A percentile compares a stretch with the other conserved stretches of the same genome.
phyloP scores from a whole-genome alignment of 495 filamentous ascomycete genomes.

The Annulohypoxylon stygium region DNA sequence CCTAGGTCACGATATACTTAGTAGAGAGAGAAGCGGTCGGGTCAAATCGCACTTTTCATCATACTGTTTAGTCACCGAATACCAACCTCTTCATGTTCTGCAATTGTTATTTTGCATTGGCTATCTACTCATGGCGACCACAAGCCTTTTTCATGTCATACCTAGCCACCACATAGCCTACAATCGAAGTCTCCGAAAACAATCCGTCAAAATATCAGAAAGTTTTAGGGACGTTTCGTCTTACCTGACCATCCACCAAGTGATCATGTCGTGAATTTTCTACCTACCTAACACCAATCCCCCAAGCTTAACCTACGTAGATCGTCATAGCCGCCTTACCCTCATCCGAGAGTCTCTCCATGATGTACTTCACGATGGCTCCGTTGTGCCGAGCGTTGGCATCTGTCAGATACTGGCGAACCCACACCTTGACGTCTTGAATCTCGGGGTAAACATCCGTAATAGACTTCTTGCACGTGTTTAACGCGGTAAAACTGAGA shows the following conservation, averaged over 20 bases:
- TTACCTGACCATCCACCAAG: conserved; percentile 26
- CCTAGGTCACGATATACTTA: no score
- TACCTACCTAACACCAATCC: conserved; percentile 18
- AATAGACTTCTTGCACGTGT: conserved; percentile 78
- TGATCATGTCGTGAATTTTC: conserved; percentile 36
- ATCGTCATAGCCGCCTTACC: conserved; percentile 57
- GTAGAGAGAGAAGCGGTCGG: no score
- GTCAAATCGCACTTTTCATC: no score
- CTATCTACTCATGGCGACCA: conserved; percentile 11
- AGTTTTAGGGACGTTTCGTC: conserved; percentile 33
- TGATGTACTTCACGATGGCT: conserved; percentile 55
- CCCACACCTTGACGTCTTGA: conserved; percentile 82
- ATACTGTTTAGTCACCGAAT: not conserved
- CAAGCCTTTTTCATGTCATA: not conserved
- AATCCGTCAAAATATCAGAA: not conserved
- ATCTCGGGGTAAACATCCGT: conserved; percentile 87
- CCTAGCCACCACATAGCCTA: conserved; percentile 1
- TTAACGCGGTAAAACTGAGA: conserved; percentile 90
- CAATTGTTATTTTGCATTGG: not conserved
- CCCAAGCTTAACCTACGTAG: conserved; percentile 54
- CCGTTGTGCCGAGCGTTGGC: conserved; percentile 60
- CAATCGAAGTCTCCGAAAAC: not conserved
- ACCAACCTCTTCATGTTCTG: not conserved
- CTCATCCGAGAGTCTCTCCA: conserved; percentile 57
- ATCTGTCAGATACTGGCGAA: conserved; percentile 74